These are phyloP conservation scores for Globisporangium ultimum DNA, from an alignment of 352 stramenopile species.

Conservation along the genomic window DNA sequence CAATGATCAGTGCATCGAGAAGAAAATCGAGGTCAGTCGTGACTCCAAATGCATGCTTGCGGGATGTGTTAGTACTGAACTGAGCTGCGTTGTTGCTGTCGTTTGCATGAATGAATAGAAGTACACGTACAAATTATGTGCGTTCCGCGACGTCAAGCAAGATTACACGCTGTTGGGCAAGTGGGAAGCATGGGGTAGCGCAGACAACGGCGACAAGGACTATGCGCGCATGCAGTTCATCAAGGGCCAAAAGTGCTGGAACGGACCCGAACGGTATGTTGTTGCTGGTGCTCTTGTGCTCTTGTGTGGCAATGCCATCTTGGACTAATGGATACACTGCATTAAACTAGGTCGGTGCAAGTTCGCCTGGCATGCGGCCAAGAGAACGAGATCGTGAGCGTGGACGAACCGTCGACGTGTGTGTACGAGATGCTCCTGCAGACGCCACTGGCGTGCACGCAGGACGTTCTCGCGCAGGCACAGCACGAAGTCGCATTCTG, in stretches of 20 bases:
- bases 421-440: conserved; percentile 87
- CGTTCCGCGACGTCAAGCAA: conserved; percentile 81
- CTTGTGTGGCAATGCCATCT: neutral
- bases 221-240: conserved; percentile 73
- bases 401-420: conserved; percentile 92
- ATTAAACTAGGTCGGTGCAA: conserved; percentile 37
- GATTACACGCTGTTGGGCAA: conserved; percentile 74
- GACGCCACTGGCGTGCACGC: conserved; percentile 59
- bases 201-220: conserved; percentile 16
- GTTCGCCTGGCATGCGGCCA: conserved; percentile 80
- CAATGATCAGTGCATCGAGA: conserved; percentile 76
- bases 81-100: no score
- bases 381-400: conserved; percentile 79
- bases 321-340: neutral
- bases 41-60: no score
- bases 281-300: neutral
- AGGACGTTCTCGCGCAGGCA: conserved; percentile 35
- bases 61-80: no score
- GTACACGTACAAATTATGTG: conserved; percentile 89
- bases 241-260: conserved; percentile 89
- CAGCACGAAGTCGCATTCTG: conserved; percentile 54
- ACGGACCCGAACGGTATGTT: conserved; percentile 74
- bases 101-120: conserved; percentile 27
- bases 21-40: conserved; percentile 57
- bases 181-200: conserved; percentile 54